phyloP scores from a whole-genome alignment of 148 eudicot genomes.

The Agrostemma githago region DNA sequence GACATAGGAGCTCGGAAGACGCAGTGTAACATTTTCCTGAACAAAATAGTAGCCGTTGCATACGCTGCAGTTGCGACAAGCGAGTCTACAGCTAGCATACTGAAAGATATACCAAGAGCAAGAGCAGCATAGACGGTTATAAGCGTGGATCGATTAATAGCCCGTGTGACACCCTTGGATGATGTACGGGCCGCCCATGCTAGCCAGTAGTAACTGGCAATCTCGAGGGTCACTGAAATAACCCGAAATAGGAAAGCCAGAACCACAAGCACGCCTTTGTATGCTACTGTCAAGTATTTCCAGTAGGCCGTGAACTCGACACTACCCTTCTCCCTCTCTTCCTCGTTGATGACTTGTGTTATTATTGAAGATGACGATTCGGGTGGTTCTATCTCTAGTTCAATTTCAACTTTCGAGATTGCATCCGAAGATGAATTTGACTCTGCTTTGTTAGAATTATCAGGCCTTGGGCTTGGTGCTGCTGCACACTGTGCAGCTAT shows the following conservation, averaged over 20 bases:
- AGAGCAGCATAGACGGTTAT: slow-evolving; percentile 9
- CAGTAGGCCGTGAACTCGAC: slow-evolving; percentile 13
- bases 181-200: slow-evolving; percentile 18
- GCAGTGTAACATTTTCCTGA: slow-evolving; percentile 12
- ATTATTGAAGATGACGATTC: background rate
- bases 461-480: background rate
- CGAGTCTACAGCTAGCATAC: slow-evolving; percentile 5
- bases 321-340: slow-evolving; percentile 20
- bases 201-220: slow-evolving; percentile 21
- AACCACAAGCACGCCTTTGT: slow-evolving; percentile 14
- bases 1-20: slow-evolving; percentile 21
- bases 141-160: slow-evolving; percentile 9
- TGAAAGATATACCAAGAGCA: slow-evolving; percentile 14
- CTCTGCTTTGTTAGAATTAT: background rate
- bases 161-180: background rate
- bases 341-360: slow-evolving; percentile 16
- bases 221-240: background rate
- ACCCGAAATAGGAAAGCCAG: background rate
- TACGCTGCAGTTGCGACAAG: slow-evolving; percentile 15
- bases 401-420: background rate
- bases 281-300: slow-evolving; percentile 17
- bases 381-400: background rate
- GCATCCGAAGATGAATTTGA: background rate
- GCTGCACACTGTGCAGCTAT: slow-evolving; percentile 9
- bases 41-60: slow-evolving; percentile 8